A percentile compares a stretch with the other conserved stretches of the same genome.
Conservation (phyloP, 2,329 filamentous ascomycete genomes). For the Colletotrichum brevisporum region DNA sequence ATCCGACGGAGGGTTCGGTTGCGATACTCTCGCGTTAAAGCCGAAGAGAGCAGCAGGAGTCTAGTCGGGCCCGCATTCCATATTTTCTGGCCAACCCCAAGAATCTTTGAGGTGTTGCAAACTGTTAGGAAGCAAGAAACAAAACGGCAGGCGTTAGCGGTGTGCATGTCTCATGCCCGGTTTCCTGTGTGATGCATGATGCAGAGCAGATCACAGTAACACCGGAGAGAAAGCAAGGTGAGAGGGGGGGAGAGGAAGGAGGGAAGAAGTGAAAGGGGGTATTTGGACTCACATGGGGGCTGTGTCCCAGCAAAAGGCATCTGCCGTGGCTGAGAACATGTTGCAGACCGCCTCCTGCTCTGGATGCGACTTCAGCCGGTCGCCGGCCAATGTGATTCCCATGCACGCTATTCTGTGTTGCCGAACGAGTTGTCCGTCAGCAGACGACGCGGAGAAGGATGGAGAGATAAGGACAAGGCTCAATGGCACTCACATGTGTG, state of each 20-base stretch:
- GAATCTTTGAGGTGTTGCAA: conserved; percentile 14
- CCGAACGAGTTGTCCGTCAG: not conserved
- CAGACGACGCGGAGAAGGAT: not conserved
- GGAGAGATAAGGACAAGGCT: not conserved
- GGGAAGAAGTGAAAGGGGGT: too few relatives aligned
- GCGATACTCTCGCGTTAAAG: too few relatives aligned
- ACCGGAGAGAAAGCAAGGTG: not conserved
- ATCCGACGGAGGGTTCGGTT: too few relatives aligned
- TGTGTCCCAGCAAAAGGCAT: conserved; percentile 1
- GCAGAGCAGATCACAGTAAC: not conserved
- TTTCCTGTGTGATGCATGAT: not conserved
- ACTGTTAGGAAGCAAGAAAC: conserved; percentile 7
- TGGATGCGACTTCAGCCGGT: conserved; percentile 51
- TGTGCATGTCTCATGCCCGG: not conserved
- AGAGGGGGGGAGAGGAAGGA: accelerated
- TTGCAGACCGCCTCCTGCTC: conserved; percentile 55
- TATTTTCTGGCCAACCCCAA: conserved; percentile 19
- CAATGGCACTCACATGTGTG: conserved; percentile 17
- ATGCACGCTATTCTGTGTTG: conserved; percentile 45
- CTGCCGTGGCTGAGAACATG: conserved; percentile 49
- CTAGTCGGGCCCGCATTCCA: not conserved
- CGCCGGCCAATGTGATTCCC: conserved; percentile 51
- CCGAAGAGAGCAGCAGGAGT: not conserved
- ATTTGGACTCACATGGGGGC: conserved; percentile 8
- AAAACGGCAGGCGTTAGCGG: not conserved